phyloP scores from a whole-genome alignment of 305 asterid species.

The Fraxinus albicans region DNA sequence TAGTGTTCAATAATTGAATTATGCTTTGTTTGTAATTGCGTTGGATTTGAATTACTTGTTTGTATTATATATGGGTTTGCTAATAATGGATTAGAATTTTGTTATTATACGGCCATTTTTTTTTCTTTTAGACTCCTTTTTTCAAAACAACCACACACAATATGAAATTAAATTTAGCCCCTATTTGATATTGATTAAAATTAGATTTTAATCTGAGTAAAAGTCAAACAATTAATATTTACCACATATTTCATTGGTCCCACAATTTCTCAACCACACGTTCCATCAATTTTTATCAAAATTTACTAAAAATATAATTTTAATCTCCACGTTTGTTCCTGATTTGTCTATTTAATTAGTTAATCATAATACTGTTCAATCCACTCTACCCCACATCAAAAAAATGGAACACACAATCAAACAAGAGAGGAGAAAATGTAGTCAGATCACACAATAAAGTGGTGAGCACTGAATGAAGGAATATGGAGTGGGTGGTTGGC shows the following conservation, averaged over 20 bases:
- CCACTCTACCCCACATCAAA: too few species aligned
- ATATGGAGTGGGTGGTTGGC: background rate
- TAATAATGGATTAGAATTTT: background rate
- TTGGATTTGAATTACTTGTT: background rate
- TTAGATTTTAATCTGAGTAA: background rate
- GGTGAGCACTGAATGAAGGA: background rate
- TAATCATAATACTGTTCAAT: too few species aligned
- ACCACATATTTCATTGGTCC: too few species aligned
- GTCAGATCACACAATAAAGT: background rate
- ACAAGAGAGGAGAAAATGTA: conserved; percentile 7
- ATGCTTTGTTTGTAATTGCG: background rate
- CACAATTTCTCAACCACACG: background rate
- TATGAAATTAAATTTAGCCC: background rate
- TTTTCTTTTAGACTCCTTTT: background rate
- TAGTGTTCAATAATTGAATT: background rate
- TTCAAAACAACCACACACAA: background rate
- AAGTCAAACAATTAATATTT: too few species aligned
- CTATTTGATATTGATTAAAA: background rate
- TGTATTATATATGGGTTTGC: background rate
- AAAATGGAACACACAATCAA: conserved; percentile 4
- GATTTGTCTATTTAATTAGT: too few species aligned
- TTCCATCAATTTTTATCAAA: background rate
- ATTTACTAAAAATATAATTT: too few species aligned
- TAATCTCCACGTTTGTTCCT: too few species aligned
- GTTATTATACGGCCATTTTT: background rate